Evolutionary conservation across 2,329 filamentous ascomycete species (phyloP).

Genomic region (Lizonia empirigonia): DNA sequence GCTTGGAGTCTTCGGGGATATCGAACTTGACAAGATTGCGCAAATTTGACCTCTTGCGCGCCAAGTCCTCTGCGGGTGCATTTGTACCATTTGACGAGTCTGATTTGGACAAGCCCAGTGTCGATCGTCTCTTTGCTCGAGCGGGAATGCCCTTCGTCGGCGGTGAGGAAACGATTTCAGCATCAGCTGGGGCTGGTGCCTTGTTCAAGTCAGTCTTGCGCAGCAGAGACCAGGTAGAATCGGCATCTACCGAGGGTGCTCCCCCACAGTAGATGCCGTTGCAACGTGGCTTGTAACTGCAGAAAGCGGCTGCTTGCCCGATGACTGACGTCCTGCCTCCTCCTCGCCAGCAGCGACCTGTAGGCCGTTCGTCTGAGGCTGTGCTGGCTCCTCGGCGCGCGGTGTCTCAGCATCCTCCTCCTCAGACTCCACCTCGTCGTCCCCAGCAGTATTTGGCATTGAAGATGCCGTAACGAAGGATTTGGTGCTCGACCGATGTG

Average conservation of each 20-base stretch:
- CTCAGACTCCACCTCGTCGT: constrained; percentile 9
- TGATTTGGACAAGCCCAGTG: constrained; percentile 25
- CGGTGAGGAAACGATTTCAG: constrained; percentile 23
- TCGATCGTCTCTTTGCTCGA: constrained; percentile 36
- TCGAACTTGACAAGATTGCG: constrained; percentile 51
- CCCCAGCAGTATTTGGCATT: constrained; percentile 14
- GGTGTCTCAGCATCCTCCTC: constrained; percentile 5
- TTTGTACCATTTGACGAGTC: constrained; percentile 9
- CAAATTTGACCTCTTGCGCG: constrained; percentile 37
- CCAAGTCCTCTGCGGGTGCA: constrained; percentile 17
- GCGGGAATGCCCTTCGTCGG: constrained; percentile 38
- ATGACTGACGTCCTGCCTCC: constrained; percentile 21
- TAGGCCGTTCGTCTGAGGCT: constrained; percentile 39
- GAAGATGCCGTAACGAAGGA: constrained; percentile 44
- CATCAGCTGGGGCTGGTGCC: constrained; percentile 27
- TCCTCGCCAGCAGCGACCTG: constrained; percentile 32
- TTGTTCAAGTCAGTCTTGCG: constrained; percentile 44
- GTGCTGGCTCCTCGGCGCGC: constrained; percentile 21
- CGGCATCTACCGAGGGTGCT: constrained; percentile 42
- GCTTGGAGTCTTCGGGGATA: constrained; percentile 49
- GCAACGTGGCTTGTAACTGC: constrained; percentile 35
- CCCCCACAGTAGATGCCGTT: constrained; percentile 32
- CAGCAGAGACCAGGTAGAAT: constrained; percentile 46
- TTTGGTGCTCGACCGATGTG: constrained; percentile 38
- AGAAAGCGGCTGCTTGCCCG: constrained; percentile 39